Conservation (phyloP, 73 alveolate species). For the Tetrahymena elliotti region DNA sequence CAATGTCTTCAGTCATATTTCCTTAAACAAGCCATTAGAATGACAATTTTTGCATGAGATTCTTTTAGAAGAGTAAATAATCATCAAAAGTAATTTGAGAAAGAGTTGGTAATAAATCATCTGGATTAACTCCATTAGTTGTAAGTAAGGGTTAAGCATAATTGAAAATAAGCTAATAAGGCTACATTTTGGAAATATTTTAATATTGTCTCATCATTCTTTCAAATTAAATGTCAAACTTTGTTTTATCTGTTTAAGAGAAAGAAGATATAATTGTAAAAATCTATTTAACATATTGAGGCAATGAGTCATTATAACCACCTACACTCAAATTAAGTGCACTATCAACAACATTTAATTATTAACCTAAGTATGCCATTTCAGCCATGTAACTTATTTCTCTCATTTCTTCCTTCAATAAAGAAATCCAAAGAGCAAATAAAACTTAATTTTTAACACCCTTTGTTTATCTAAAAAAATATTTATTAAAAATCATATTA, state of each 20-base stretch:
- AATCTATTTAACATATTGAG: not conserved
- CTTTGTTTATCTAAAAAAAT: not conserved
- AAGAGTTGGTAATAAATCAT: not conserved
- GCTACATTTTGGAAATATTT: not conserved
- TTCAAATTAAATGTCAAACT: not conserved
- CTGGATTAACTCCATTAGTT: not conserved
- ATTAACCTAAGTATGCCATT: conserved; percentile 47
- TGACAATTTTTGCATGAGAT: not conserved
- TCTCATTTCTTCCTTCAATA: conserved; percentile 61
- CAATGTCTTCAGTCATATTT: not conserved
- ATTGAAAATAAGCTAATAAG: not conserved
- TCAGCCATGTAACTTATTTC: conserved; percentile 71
- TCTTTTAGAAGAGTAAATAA: not conserved
- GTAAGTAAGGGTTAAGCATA: not conserved
- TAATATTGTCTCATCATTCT: not conserved
- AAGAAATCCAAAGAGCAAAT: conserved; percentile 31
- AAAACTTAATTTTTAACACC: conserved; percentile 46
- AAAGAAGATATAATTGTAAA: not conserved
- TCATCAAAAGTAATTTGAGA: not conserved
- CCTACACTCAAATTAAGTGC: not conserved
- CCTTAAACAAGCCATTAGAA: not conserved
- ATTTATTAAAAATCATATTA: not conserved
- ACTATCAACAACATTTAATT: not conserved
- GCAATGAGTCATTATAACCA: not conserved
- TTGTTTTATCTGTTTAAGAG: not conserved